Conservation (phyloP, 352 stramenopile genomes). For the Phytopythium kandeliae region DNA sequence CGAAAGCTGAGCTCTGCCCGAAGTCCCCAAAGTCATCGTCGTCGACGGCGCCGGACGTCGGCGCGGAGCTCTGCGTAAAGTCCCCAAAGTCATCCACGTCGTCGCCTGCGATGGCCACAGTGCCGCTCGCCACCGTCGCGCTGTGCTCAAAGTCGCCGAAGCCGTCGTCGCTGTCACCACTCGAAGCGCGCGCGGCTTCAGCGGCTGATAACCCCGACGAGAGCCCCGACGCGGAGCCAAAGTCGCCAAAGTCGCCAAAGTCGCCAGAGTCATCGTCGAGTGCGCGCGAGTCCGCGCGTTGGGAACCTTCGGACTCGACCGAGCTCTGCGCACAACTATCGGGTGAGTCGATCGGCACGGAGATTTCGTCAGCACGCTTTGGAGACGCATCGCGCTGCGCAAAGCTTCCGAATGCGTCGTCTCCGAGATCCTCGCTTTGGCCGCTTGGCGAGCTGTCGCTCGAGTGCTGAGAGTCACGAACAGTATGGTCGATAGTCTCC, state of each 20-base stretch:
- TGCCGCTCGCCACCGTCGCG: constrained; percentile 3
- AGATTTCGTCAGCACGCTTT: constrained; percentile 7
- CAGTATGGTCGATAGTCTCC: background rate
- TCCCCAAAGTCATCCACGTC: constrained; percentile 34
- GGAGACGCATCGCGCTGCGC: constrained; percentile 11
- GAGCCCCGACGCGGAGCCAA: constrained; percentile 1
- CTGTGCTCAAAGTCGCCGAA: constrained; percentile 13
- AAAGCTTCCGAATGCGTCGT: constrained; percentile 37
- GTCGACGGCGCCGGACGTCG: background rate
- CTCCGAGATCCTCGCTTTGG: constrained; percentile 11
- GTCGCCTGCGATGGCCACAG: constrained; percentile 3
- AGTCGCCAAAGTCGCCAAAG: constrained; percentile 14
- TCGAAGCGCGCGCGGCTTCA: background rate
- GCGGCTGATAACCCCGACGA: background rate
- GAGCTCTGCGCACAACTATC: constrained; percentile 29
- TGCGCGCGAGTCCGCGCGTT: background rate
- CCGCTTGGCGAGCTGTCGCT: background rate
- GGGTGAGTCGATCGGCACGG: constrained; percentile 9
- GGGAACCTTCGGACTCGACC: background rate
- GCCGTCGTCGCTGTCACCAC: background rate
- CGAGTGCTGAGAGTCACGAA: background rate
- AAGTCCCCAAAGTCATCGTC: constrained; percentile 38
- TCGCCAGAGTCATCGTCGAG: constrained; percentile 5
- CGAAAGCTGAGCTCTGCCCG: constrained; percentile 12
- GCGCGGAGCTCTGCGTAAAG: constrained; percentile 16